phyloP scores from a whole-genome alignment of 1,284 basidiomycete species.

The Ceratobasidium sp. region DNA sequence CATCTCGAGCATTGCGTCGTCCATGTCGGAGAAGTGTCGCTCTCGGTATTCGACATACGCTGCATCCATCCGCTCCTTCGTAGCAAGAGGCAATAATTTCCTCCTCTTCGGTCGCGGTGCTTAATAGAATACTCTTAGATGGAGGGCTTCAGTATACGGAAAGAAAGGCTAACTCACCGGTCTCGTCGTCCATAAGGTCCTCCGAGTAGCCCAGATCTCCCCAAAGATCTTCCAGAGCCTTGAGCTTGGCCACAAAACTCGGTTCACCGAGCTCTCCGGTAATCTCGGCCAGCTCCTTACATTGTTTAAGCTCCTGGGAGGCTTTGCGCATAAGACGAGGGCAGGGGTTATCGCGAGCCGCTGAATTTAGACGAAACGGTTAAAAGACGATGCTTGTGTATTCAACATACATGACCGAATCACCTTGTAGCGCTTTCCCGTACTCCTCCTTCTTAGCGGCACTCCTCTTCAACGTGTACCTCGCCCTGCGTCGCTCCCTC shows the following conservation, averaged over 20 bases:
- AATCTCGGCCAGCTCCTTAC: neutral
- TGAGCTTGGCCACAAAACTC: neutral
- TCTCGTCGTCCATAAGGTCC: neutral
- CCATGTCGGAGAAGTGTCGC: neutral
- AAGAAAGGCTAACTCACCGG: neutral
- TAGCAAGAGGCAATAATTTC: neutral
- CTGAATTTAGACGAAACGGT: neutral
- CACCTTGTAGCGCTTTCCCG: neutral
- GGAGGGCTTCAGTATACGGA: neutral
- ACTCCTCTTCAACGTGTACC: neutral
- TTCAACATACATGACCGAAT: neutral
- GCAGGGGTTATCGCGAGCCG: neutral
- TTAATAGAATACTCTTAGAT: neutral
- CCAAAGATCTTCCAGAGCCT: neutral
- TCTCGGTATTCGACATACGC: constrained; percentile 1
- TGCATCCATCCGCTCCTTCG: constrained; percentile 2
- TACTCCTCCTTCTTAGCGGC: neutral
- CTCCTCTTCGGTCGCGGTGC: neutral
- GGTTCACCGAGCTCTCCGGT: neutral
- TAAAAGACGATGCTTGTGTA: no score
- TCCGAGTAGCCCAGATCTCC: neutral
- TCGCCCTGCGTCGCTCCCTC: neutral
- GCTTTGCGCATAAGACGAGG: neutral
- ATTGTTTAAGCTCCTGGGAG: neutral
- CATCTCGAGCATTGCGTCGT: neutral